These are phyloP conservation scores for Globisporangium nagaii DNA, from an alignment of 352 stramenopile genomes.

Conservation along the genomic window DNA sequence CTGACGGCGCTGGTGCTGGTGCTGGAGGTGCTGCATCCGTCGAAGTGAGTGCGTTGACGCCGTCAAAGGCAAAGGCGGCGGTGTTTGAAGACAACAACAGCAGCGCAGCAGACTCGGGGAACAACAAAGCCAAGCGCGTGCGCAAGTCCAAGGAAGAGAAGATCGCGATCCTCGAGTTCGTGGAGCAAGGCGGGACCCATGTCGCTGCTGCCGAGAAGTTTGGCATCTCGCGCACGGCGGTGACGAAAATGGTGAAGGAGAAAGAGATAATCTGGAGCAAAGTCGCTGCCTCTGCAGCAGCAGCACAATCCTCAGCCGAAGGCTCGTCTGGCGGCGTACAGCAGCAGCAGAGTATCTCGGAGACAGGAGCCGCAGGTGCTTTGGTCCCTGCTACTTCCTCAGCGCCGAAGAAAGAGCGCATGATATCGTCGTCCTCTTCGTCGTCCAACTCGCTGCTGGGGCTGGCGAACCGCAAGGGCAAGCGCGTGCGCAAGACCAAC, in stretches of 20 bases:
- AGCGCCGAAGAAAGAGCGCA: neutral
- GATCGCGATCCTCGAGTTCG: conserved; percentile 43
- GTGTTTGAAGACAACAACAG: neutral
- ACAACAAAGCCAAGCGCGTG: conserved; percentile 25
- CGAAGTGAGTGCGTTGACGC: neutral
- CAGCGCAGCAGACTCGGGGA: neutral
- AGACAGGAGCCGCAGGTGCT: neutral
- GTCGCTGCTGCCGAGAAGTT: conserved; percentile 46
- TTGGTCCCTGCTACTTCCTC: neutral
- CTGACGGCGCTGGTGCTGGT: neutral
- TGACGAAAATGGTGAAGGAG: conserved; percentile 64
- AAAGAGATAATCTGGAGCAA: conserved; percentile 25
- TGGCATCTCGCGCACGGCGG: conserved; percentile 41
- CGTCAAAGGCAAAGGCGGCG: too few relatives aligned
- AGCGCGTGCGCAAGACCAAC: conserved; percentile 74
- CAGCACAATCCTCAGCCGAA: neutral
- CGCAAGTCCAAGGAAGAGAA: conserved; percentile 50
- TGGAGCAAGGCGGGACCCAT: conserved; percentile 45
- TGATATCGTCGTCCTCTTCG: neutral
- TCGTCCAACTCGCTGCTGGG: neutral
- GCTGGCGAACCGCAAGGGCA: conserved; percentile 26
- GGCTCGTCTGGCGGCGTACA: neutral
- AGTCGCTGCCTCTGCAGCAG: neutral
- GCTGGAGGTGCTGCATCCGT: neutral
- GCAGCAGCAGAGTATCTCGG: too few relatives aligned